These are phyloP conservation scores for Hypoxylon sp. DNA, from an alignment of 2,329 filamentous ascomycete species.

Conservation along the genomic window DNA sequence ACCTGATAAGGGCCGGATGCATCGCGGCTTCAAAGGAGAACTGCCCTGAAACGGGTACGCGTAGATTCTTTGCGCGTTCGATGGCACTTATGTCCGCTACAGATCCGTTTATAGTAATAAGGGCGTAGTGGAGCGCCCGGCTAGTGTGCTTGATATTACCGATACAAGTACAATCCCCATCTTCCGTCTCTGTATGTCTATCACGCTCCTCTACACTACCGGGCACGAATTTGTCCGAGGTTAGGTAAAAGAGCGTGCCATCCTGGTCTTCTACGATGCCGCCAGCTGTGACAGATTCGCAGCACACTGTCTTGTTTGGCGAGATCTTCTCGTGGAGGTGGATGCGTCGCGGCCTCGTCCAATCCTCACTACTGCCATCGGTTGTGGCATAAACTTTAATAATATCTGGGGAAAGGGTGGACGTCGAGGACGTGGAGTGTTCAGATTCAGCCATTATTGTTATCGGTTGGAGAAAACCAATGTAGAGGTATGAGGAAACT, in stretches of 20 bases:
- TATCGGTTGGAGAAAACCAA: background rate
- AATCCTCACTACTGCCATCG: slow-evolving; percentile 6
- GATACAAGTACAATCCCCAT: slow-evolving; percentile 13
- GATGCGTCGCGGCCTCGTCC: slow-evolving; percentile 26
- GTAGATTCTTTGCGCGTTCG: background rate
- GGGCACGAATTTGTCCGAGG: slow-evolving; percentile 23
- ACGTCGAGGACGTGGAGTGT: background rate
- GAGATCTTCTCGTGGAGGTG: slow-evolving; percentile 29
- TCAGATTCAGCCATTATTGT: slow-evolving; percentile 1
- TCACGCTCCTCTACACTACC: background rate
- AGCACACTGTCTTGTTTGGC: slow-evolving; percentile 14
- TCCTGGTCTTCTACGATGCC: slow-evolving; percentile 16
- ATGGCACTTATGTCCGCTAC: background rate
- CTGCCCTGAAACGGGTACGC: background rate
- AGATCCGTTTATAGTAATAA: slow-evolving; percentile 17
- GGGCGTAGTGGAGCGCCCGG: slow-evolving; percentile 9
- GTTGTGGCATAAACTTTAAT: slow-evolving; percentile 32
- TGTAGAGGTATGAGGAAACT: background rate
- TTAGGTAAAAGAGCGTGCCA: slow-evolving; percentile 7
- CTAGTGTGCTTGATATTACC: slow-evolving; percentile 14
- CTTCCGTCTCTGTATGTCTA: slow-evolving; percentile 15
- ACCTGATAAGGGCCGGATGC: slow-evolving; percentile 7
- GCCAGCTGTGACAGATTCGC: slow-evolving; percentile 20
- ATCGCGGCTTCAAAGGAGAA: slow-evolving; percentile 4
- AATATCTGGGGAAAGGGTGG: background rate